Evolutionary conservation across 2,329 filamentous ascomycete genomes (phyloP), one percentile per base, ranked within the genome.

Genomic region (Aureobasidium sp.): DNA sequence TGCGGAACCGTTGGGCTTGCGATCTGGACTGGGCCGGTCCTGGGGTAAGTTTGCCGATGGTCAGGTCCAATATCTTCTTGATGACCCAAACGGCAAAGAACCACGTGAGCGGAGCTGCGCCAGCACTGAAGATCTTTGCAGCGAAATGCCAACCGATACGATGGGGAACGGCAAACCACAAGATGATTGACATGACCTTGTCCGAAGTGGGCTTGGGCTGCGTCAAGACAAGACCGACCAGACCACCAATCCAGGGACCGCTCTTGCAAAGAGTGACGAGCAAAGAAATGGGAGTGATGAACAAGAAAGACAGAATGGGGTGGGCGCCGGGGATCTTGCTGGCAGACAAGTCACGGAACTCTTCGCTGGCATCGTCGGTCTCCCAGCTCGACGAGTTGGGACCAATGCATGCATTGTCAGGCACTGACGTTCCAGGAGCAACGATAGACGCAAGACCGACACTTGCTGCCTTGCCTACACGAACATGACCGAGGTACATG

Each of bases 351-450:
- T 80, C 75, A 15, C 79, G 77, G 69, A 81, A 80, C 6, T 72
- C 69, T 66, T 83, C 79, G 55, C 70, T 68, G 12, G 74, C 72
- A 1, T 76, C 76, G 64, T 81, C 79, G 25, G 75, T 68, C 66
- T 84, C 82, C 80, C 82, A 83, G 67, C 80, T 83, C 0, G 82
- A 84, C 0, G 81, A 83, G 69, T 83, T 84, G 8, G 80, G 76
- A 0, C 82, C 82, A 29, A 85, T 79, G 70, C 79, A 84, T 2
- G 78, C 78, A 62, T 78, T 73, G 5, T 78, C 74, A 0, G 81
- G 80, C 1, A 84, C 66, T 6, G 65, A 70, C 0, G 81, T 76
- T 0, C 82, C 82, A 1, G 82, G 76, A 0, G 82, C 79, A 2
- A 84, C 70, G 48, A 82, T 76, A 0, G 81, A 79, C 3, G 77